phyloP scores from a whole-genome alignment of 2,329 filamentous ascomycete species.

The Ceratocystis diversiconidia region DNA sequence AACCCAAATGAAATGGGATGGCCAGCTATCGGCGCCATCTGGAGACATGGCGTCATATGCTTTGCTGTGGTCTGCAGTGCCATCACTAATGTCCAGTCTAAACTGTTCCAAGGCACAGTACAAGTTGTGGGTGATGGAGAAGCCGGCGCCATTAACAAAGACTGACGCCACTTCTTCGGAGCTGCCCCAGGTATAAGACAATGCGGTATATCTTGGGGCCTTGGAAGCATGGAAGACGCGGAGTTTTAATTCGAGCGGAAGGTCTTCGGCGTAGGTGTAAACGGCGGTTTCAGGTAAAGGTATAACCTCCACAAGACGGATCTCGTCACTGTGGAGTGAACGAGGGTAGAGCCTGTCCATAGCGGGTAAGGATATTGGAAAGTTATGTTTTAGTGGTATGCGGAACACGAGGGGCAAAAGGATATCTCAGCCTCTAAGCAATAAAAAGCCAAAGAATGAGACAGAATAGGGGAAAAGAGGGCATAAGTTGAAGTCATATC shows the following conservation, averaged over 20 bases:
- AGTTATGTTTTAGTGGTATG: neutral
- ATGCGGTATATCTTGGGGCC: slow-evolving; percentile 20
- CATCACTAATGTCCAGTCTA: slow-evolving; percentile 20
- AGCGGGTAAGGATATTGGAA: neutral
- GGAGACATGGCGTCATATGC: neutral
- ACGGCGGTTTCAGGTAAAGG: slow-evolving; percentile 1
- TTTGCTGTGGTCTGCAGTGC: neutral
- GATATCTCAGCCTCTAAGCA: neutral
- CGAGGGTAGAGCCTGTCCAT: slow-evolving; percentile 13
- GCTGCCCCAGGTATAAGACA: slow-evolving; percentile 24
- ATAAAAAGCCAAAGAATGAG: slow-evolving; percentile 1
- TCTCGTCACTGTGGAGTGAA: slow-evolving; percentile 11
- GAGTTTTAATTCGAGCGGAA: slow-evolving; percentile 10
- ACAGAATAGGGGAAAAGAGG: slow-evolving; percentile 1
- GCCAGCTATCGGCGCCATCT: slow-evolving; percentile 13
- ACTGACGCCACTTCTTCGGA: slow-evolving; percentile 19
- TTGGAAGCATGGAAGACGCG: slow-evolving; percentile 13
- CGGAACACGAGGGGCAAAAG: neutral
- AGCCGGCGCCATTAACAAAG: slow-evolving; percentile 20
- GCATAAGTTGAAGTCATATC: neutral
- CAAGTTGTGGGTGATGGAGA: slow-evolving; percentile 22
- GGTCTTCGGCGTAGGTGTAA: slow-evolving; percentile 4
- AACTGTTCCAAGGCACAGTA: slow-evolving; percentile 23
- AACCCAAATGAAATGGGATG: slow-evolving; percentile 20
- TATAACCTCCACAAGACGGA: slow-evolving; percentile 18